A percentile compares a stretch with the other conserved stretches of the same genome.
Conservation (phyloP, 768 basidiomycete genomes). For the Gloeophyllum trabeum region DNA sequence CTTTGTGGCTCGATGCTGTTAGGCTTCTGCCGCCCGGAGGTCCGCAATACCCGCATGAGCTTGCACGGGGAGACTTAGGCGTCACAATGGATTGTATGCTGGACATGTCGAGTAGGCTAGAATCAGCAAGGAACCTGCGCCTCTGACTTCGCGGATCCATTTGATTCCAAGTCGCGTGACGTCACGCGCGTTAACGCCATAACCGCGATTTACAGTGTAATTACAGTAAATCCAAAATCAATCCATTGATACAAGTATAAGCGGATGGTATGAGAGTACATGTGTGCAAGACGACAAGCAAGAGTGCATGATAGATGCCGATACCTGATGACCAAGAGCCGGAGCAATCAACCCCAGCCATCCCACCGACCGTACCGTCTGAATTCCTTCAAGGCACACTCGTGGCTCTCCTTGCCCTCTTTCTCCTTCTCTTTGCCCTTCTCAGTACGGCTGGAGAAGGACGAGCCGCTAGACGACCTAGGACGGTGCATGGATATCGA, state of each 20-base stretch:
- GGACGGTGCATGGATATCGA: slow-evolving; percentile 23
- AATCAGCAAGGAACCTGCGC: background rate
- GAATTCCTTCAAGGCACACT: slow-evolving; percentile 67
- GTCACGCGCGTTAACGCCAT: background rate
- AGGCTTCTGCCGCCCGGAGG: slow-evolving; percentile 37
- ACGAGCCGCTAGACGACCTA: slow-evolving; percentile 46
- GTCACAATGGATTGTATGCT: slow-evolving; percentile 23
- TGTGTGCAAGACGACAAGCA: background rate
- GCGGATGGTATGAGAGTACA: no score
- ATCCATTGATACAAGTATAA: no score
- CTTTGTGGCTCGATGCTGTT: slow-evolving; percentile 29
- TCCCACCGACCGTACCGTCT: slow-evolving; percentile 82
- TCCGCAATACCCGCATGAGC: slow-evolving; percentile 59
- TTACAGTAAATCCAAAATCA: no score
- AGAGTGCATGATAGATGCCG: no score
- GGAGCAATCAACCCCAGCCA: slow-evolving; percentile 51
- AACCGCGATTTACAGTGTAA: no score
- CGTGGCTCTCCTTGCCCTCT: slow-evolving; percentile 49
- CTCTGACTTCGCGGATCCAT: background rate
- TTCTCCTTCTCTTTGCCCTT: slow-evolving; percentile 54
- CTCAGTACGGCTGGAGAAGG: slow-evolving; percentile 31
- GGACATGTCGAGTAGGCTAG: no score
- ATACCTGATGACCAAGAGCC: no score
- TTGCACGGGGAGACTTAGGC: slow-evolving; percentile 11
- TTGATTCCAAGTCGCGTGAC: background rate